Percentiles rank a stretch among this genome's conserved stretches.
Conservation (phyloP, 352 stramenopile genomes). For the Blastocystis hominis region DNA sequence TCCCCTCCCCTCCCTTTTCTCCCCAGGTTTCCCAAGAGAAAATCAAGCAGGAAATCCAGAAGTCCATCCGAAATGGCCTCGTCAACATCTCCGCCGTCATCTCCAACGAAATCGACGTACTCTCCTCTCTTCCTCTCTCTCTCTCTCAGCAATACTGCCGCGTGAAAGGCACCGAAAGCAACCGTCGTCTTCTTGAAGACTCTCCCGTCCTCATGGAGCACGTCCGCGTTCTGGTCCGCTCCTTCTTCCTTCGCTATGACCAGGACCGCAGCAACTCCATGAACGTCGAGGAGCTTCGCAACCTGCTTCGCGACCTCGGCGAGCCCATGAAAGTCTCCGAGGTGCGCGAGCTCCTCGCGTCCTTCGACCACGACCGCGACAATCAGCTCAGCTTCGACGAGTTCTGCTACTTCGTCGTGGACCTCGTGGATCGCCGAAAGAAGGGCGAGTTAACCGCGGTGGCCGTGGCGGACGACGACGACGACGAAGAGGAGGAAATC, state of each 20-base stretch:
- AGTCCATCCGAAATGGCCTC: slow-evolving; percentile 64
- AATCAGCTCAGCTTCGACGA: slow-evolving; percentile 84
- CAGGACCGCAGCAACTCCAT: slow-evolving; percentile 77
- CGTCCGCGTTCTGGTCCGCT: slow-evolving; percentile 78
- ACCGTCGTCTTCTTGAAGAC: slow-evolving; percentile 24
- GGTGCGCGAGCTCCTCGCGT: slow-evolving; percentile 71
- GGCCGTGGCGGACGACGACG: slow-evolving; percentile 44
- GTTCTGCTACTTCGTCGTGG: slow-evolving; percentile 66
- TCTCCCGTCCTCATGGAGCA: slow-evolving; percentile 58
- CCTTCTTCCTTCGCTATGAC: slow-evolving; percentile 85
- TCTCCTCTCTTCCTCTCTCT: background rate
- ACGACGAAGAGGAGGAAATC: slow-evolving; percentile 68
- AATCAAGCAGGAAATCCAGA: slow-evolving; percentile 36
- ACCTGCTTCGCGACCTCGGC: slow-evolving; percentile 84
- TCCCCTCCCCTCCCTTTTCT: background rate
- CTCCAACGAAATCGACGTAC: slow-evolving; percentile 60
- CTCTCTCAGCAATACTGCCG: background rate
- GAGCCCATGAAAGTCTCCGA: slow-evolving; percentile 74
- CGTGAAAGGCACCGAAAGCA: background rate
- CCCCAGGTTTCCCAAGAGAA: background rate
- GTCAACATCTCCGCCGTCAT: slow-evolving; percentile 67
- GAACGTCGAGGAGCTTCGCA: slow-evolving; percentile 77
- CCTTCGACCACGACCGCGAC: slow-evolving; percentile 80
- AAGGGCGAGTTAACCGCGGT: slow-evolving; percentile 11
- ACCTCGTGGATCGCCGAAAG: slow-evolving; percentile 10